Conservation (phyloP, 2,329 filamentous ascomycete genomes). For the Pyrenochaeta sp. region DNA sequence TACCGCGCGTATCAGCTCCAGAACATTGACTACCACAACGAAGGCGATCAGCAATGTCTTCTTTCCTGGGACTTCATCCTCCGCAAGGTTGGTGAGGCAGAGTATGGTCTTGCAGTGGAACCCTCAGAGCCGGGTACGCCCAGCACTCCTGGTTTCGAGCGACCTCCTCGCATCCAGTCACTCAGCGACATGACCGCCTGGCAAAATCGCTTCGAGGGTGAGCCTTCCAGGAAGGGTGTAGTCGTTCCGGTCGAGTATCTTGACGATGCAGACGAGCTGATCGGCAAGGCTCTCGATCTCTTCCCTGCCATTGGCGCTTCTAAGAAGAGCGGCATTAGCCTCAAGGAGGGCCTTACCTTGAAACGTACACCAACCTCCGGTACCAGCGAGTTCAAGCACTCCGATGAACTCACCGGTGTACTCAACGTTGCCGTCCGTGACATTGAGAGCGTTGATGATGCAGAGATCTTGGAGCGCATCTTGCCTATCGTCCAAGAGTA, state of each 20-base stretch:
- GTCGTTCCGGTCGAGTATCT: conserved; percentile 93
- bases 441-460: conserved; percentile 82
- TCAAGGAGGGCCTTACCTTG: conserved; percentile 59
- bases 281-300: conserved; percentile 83
- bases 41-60: conserved; percentile 77
- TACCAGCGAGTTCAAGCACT: conserved; percentile 57
- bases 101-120: conserved; percentile 82
- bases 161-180: conserved; percentile 81
- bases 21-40: conserved; percentile 84
- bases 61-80: conserved; percentile 96
- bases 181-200: conserved; percentile 97
- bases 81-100: conserved; percentile 89
- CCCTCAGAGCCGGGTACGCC: conserved; percentile 78
- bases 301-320: conserved; percentile 70
- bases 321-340: conserved; percentile 60
- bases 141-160: conserved; percentile 73
- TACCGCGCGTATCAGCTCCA: conserved; percentile 96
- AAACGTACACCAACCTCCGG: conserved; percentile 68
- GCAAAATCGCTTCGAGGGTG: conserved; percentile 71
- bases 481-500: conserved; percentile 77
- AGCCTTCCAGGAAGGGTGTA: conserved; percentile 88
- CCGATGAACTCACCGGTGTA: conserved; percentile 87
- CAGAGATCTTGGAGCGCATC: conserved; percentile 80
- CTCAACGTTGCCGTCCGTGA: conserved; percentile 92
- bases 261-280: conserved; percentile 89